These are phyloP conservation scores for Tylopilus felleus DNA, from an alignment of 768 basidiomycete genomes.

Conservation along the genomic window DNA sequence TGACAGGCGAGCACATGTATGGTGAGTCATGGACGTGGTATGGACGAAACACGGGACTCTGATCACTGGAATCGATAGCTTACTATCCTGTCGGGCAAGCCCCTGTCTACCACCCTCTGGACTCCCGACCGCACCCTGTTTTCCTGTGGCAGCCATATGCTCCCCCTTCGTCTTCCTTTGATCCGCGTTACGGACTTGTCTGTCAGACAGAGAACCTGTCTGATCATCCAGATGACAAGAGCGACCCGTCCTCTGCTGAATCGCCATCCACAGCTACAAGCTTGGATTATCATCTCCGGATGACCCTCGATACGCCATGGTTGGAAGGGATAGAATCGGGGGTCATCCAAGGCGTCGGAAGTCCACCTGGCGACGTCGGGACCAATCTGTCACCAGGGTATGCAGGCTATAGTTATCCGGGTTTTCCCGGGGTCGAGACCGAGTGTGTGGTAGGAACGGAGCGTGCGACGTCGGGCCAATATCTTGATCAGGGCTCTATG, in stretches of 20 bases:
- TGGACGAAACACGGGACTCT: not conserved
- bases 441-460: slow-evolving; percentile 2
- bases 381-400: slow-evolving; percentile 10
- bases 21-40: slow-evolving; percentile 11
- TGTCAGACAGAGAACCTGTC: slow-evolving; percentile 2
- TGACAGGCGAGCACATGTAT: slow-evolving; percentile 11
- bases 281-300: slow-evolving; percentile 10
- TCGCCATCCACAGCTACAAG: slow-evolving; percentile 14
- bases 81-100: slow-evolving; percentile 16
- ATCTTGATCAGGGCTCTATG: not conserved
- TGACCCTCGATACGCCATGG: slow-evolving; percentile 3
- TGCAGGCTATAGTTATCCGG: slow-evolving; percentile 12
- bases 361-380: slow-evolving; percentile 10
- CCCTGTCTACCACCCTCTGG: slow-evolving; percentile 18
- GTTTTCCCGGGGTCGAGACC: slow-evolving; percentile 12
- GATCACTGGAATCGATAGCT: slow-evolving; percentile 12
- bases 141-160: slow-evolving; percentile 33
- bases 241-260: slow-evolving; percentile 27
- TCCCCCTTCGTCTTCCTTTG: slow-evolving; percentile 14
- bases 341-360: not conserved
- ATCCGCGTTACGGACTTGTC: slow-evolving; percentile 12
- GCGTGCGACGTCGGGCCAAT: slow-evolving; percentile 11
- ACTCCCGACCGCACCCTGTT: slow-evolving; percentile 14
- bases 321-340: slow-evolving; percentile 1
- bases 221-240: slow-evolving; percentile 25